These are phyloP conservation scores for Rhizoctonia solani DNA, from an alignment of 1,284 basidiomycete genomes.

Conservation along the genomic window DNA sequence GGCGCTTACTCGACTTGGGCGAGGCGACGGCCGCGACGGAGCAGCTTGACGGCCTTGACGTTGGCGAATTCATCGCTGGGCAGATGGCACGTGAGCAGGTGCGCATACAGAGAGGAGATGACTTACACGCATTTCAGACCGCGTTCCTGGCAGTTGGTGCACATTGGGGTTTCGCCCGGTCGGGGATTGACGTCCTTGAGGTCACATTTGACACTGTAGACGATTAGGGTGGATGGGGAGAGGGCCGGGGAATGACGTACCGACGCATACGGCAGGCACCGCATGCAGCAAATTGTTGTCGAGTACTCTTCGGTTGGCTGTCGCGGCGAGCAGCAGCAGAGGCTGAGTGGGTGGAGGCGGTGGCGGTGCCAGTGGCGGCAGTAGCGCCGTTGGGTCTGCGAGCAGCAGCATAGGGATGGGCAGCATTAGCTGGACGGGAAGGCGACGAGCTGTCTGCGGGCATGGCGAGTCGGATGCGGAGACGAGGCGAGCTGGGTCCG, in stretches of 20 bases:
- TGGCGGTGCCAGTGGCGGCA: no score
- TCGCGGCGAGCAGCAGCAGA: constrained; percentile 20
- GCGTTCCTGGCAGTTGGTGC: constrained; percentile 86
- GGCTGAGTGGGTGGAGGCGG: no score
- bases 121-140: constrained; percentile 84
- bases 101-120: no score
- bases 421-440: constrained; percentile 6
- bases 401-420: constrained; percentile 15
- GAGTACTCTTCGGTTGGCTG: constrained; percentile 66
- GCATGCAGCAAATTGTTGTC: constrained; percentile 85
- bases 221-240: constrained; percentile 37
- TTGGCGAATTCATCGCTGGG: constrained; percentile 84
- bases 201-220: constrained; percentile 72
- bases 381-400: constrained; percentile 4
- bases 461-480: constrained; percentile 24
- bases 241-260: constrained; percentile 48
- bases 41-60: constrained; percentile 81
- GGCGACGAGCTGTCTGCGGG: constrained; percentile 21
- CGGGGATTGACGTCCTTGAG: constrained; percentile 65
- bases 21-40: constrained; percentile 78
- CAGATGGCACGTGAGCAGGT: constrained; percentile 21
- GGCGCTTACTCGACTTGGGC: constrained; percentile 71
- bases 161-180: constrained; percentile 55
- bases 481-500: constrained; percentile 27
- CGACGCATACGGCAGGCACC: constrained; percentile 87